These are phyloP conservation scores for Emergomyces africanus DNA, from an alignment of 2,329 filamentous ascomycete genomes.

Conservation along the genomic window DNA sequence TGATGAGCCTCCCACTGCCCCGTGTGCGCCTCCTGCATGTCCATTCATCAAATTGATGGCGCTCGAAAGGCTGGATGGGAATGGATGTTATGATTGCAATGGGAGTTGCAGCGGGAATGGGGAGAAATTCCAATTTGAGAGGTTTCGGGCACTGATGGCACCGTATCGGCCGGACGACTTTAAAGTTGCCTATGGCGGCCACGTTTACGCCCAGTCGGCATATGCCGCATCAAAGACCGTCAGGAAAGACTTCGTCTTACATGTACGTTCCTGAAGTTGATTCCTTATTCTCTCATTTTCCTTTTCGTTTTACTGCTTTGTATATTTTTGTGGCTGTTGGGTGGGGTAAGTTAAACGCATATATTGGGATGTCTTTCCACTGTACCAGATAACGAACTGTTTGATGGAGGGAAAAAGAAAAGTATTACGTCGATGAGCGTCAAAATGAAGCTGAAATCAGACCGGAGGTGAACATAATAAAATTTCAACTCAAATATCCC, in stretches of 20 bases:
- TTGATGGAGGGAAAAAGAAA: background rate
- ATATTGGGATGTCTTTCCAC: background rate
- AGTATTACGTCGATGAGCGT: background rate
- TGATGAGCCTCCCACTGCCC: background rate
- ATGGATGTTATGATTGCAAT: background rate
- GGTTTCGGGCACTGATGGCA: constrained; percentile 17
- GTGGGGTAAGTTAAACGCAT: background rate
- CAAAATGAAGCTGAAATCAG: background rate
- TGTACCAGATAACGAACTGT: background rate
- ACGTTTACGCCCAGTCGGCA: constrained; percentile 45
- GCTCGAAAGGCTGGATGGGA: constrained; percentile 15
- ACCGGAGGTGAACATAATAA: background rate
- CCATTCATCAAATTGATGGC: constrained; percentile 22
- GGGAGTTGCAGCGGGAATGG: background rate
- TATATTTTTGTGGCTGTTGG: background rate
- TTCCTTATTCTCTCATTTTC: background rate
- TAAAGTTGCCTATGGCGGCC: constrained; percentile 40
- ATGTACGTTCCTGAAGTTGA: constrained; percentile 27
- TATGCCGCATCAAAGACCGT: constrained; percentile 46
- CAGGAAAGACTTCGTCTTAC: constrained; percentile 36
- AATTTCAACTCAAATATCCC: background rate
- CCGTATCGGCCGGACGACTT: constrained; percentile 32
- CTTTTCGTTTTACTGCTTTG: constrained; percentile 1
- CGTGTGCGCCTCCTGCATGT: background rate
- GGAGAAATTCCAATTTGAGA: constrained; percentile 14